Base-by-base conservation (phyloP, 306 rosid species). In the Prunus mira region DNA sequence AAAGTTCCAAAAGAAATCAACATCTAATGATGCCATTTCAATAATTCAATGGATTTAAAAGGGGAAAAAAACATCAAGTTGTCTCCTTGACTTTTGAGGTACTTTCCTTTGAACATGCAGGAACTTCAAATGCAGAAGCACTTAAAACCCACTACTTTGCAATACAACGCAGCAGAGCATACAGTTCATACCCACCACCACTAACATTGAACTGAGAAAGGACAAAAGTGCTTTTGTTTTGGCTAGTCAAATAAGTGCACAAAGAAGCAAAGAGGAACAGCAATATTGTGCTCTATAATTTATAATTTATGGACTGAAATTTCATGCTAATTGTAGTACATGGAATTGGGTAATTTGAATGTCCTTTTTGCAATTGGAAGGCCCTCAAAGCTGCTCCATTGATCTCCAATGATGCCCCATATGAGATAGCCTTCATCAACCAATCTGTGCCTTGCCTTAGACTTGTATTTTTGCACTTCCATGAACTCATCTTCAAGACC, bases 321-420 rank as follows among this genome's bases (percentile, higher is more conserved):
- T 70, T 80, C 47, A 85, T n/a, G 81, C 66, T 4, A 86, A 18
- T 69, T 61, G 75, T 70, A 80, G 47, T 89, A 87, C 57, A 91
- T 87, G 74, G 90, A 86, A 67, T 91, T 87, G 4, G 93, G 90
- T 45, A 91, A 80, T 78, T 91, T 87, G 82, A 88, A 91, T 76
- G 88, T 77, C 78, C 93, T 84, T 78, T 86, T 77, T 1, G 86
- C 81, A 34, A 50, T 18, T 45, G 96, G 90, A 82, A 79, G 77
- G 3, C 93, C 96, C 27, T 87, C 86, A 78, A 91, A 84, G 20
- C 89, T 88, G 84, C 91, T 91, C 90, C 91, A 88, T 56, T 85
- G 93, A 62, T 87, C 96, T 71, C 90, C 93, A 4, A 84, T 55
- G 22, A 88, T 87, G 41, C 93, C 91, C 91, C 88, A 85, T n/a